Evolutionary conservation across 345 rosid genomes (phyloP).

Genomic region (Nasturtium officinale): DNA sequence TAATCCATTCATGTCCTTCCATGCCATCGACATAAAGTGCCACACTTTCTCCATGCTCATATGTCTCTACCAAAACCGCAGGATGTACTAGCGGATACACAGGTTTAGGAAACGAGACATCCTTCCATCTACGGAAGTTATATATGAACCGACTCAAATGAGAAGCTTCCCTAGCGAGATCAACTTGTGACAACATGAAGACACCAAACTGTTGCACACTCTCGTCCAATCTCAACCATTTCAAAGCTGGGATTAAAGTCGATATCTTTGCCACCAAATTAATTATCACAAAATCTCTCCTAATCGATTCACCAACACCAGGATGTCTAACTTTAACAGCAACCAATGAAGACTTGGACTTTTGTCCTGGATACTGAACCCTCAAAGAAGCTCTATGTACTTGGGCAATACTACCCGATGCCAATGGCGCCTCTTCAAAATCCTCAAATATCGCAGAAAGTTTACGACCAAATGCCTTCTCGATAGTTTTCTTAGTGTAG

Average conservation of each 20-base stretch:
- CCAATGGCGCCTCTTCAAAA: conserved; percentile 92
- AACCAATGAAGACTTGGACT: conserved; percentile 71
- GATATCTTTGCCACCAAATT: conserved; percentile 76
- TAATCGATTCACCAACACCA: conserved; percentile 94
- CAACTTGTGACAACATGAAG: conserved; percentile 99
- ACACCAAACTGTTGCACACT: conserved; percentile 97
- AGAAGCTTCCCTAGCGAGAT: conserved; percentile 98
- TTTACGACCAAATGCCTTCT: conserved; percentile 90
- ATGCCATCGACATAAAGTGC: conserved; percentile 82
- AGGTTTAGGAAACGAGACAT: conserved; percentile 98
- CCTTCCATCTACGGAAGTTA: conserved; percentile 94
- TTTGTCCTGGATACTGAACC: conserved; percentile 79
- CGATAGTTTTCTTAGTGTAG: conserved; percentile 78
- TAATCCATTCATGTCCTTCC: conserved; percentile 72
- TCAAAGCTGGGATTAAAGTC: conserved; percentile 70
- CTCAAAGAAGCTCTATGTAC: conserved; percentile 92
- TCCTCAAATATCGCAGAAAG: conserved; percentile 77
- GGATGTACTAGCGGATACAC: conserved; percentile 98
- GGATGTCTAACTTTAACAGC: conserved; percentile 99
- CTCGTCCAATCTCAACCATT: conserved; percentile 95
- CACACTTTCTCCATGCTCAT: conserved; percentile 95
- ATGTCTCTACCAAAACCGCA: conserved; percentile 95
- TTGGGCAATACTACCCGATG: conserved; percentile 99
- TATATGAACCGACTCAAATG: conserved; percentile 92
- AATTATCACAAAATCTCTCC: conserved; percentile 89